Conservation (phyloP, 2,329 filamentous ascomycete species). For the Metarhizium album region DNA sequence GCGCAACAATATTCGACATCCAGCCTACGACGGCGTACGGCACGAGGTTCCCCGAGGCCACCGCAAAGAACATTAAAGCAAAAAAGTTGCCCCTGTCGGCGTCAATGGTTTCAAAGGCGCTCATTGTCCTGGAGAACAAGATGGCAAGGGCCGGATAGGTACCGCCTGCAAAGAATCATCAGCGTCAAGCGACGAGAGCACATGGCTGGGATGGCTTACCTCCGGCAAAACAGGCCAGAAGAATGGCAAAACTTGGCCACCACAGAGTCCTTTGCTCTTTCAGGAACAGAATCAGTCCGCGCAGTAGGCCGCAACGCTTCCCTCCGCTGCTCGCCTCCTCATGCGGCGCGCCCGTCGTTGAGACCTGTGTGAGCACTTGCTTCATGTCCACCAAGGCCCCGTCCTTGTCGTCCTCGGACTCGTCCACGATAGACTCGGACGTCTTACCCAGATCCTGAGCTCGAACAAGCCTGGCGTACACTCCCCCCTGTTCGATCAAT, state of each 20-base stretch:
- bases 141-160: conserved; percentile 30
- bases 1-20: conserved; percentile 25
- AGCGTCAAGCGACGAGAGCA: background rate
- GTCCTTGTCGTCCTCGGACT: conserved; percentile 10
- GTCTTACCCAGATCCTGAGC: conserved; percentile 26
- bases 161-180: conserved; percentile 16
- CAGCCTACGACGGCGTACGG: conserved; percentile 30
- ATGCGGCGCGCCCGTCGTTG: conserved; percentile 12
- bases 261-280: conserved; percentile 20
- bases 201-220: conserved; percentile 11
- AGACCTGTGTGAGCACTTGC: conserved; percentile 11
- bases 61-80: conserved; percentile 44
- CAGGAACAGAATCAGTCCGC: conserved; percentile 19
- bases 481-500: conserved; percentile 34
- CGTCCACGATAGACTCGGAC: conserved; percentile 1
- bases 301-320: conserved; percentile 15
- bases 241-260: conserved; percentile 11
- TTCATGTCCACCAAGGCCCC: conserved; percentile 17
- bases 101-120: conserved; percentile 16
- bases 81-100: conserved; percentile 37
- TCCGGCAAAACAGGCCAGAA: conserved; percentile 16
- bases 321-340: conserved; percentile 5
- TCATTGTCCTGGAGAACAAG: conserved; percentile 28
- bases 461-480: conserved; percentile 41
- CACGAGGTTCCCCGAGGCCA: conserved; percentile 35